A percentile compares a stretch with the other conserved stretches of the same genome.
Evolutionary conservation across 2,329 filamentous ascomycete genomes (phyloP).

Genomic region (Colletotrichum nymphaeae): DNA sequence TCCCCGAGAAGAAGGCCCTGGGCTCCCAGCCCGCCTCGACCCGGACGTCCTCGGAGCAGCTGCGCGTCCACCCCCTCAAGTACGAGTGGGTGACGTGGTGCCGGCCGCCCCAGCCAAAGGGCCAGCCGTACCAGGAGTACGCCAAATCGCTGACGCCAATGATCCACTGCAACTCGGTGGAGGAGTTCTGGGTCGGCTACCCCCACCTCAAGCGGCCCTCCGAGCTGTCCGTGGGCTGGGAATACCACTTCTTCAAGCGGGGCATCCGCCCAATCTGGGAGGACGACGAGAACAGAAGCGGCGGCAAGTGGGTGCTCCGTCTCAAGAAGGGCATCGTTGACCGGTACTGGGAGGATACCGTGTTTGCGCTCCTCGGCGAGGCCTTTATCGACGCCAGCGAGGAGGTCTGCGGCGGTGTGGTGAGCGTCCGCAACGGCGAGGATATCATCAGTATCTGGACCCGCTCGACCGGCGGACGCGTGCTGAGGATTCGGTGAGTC

Average conservation of each 20-base stretch:
- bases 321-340: constrained; percentile 98
- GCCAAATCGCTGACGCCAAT: constrained; percentile 95
- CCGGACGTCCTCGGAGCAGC: constrained; percentile 33
- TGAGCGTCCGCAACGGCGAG: constrained; percentile 94
- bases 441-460: constrained; percentile 99
- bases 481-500: constrained; percentile 92
- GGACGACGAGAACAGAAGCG: constrained; percentile 94
- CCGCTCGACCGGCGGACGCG: constrained; percentile 89
- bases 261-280: constrained; percentile 98
- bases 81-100: constrained; percentile 98
- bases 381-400: constrained; percentile 93
- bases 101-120: constrained; percentile 94
- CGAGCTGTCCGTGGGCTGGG: constrained; percentile 87
- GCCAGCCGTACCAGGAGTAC: constrained; percentile 87
- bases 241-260: constrained; percentile 98
- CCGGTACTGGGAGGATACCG: constrained; percentile 94
- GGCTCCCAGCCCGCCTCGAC: constrained; percentile 34
- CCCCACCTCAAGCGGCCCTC: constrained; percentile 91
- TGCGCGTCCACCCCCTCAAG: constrained; percentile 63
- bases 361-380: constrained; percentile 91
- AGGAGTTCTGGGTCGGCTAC: constrained; percentile 94
- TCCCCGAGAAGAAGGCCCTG: constrained; percentile 66
- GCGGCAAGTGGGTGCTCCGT: constrained; percentile 97
- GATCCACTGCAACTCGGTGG: constrained; percentile 82
- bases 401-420: constrained; percentile 93